These are phyloP conservation scores for Carex myosuroides DNA, from an alignment of 176 grass and related monocot genomes.

Conservation along the genomic window DNA sequence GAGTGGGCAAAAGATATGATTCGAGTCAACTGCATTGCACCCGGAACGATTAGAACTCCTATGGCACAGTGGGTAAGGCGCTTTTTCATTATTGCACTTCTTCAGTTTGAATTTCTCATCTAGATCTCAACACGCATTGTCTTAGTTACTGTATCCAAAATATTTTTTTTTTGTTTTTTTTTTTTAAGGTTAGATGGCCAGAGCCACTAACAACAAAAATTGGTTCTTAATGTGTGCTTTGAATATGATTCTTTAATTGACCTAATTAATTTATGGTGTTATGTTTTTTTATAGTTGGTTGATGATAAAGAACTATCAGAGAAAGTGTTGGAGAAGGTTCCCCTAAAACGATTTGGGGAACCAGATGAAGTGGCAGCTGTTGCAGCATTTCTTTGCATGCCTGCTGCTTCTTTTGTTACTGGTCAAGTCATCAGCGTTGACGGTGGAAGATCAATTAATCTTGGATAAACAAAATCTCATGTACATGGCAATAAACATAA, in stretches of 20 bases:
- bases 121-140: no score
- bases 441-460: conserved; percentile 11
- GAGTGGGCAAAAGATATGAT: no score
- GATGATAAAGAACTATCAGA: background rate
- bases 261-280: background rate
- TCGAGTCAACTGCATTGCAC: no score
- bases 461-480: background rate
- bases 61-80: no score
- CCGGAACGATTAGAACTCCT: no score
- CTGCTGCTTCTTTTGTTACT: conserved; percentile 20
- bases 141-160: no score
- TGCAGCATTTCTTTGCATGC: conserved; percentile 28
- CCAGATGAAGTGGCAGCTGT: conserved; percentile 21
- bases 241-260: background rate
- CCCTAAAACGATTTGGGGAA: conserved; percentile 5
- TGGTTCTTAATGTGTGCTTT: no score
- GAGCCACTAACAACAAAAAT: no score
- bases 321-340: background rate
- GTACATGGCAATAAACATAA: background rate
- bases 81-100: no score
- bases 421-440: conserved; percentile 25
- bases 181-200: no score
- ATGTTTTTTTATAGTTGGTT: background rate
- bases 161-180: no score
- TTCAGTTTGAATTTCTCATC: no score